Evolutionary conservation across 371 early-diverging fungal species (phyloP), one percentile per base, ranked within the genome.

Genomic region (Mortierella sp.): DNA sequence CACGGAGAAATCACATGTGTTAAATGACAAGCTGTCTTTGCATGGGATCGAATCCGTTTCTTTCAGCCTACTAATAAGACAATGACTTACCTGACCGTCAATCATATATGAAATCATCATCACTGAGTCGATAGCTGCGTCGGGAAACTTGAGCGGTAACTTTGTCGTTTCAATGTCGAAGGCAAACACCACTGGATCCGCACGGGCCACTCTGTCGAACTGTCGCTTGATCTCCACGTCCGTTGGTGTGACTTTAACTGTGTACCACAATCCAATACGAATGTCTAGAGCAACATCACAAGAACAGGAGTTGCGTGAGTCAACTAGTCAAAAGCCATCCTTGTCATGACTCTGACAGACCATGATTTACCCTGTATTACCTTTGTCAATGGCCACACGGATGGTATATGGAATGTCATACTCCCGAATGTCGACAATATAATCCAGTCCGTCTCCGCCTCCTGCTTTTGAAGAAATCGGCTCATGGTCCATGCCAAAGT

Each of bases 61-160:
- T 21, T 37, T 76, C 26, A 44, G 48, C 26, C n/a, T 51, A 2
- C 24, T 31, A n/a, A 26, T 9, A 26, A 19, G 8, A 9, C 16
- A 69, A 13, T 37, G 43, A 48, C 77, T 71, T 91, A 96, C 96
- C 89, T 95, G 95, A 16, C 98, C 98, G 76, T 98, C 98, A 77
- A 98, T 95, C 98, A 99, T 98, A 87, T 99, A 98, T 19, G 99
- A 99, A 88, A 99, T 99, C 99, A 99, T 99, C 98, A 99, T 99
- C 80, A 99, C 96, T 46, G 93, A 90, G 88, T 99, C 99, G 51
- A 93, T 93, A 0, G 92, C 81, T 0, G 99, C 91, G 87, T 98
- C 99, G 13, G 99, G 99, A 87, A 99, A 99, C 90, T 99, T 99
- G 46, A 99, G 93, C 19, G 99, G 99, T 67, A 96, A 88, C 88